Percentiles rank a stretch among this genome's conserved stretches.
Conservation (phyloP, 352 stramenopile genomes). For the Globisporangium lucens region DNA sequence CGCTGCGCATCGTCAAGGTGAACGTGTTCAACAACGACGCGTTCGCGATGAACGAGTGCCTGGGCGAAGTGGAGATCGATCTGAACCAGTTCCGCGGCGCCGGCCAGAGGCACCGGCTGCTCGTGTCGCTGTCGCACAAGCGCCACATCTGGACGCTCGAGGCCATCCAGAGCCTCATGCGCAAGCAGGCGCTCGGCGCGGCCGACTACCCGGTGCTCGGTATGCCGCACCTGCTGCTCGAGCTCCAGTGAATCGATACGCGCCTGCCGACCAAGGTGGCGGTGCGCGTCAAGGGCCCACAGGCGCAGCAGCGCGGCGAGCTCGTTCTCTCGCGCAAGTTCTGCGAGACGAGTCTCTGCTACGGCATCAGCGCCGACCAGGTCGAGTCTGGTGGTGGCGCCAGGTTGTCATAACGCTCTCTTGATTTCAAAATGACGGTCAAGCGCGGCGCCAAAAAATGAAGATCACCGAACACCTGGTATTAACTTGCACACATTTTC, state of each 20-base stretch:
- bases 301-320: conserved; percentile 12
- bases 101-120: conserved; percentile 28
- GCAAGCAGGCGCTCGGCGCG: conserved; percentile 37
- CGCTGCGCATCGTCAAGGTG: conserved; percentile 36
- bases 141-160: conserved; percentile 52
- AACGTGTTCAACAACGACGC: conserved; percentile 56
- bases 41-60: conserved; percentile 45
- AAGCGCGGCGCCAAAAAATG: no score
- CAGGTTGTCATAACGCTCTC: background rate
- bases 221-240: conserved; percentile 42
- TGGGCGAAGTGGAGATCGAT: conserved; percentile 52
- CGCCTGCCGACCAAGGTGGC: conserved; percentile 47
- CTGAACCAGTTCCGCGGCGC: conserved; percentile 32
- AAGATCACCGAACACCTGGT: no score
- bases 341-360: conserved; percentile 37
- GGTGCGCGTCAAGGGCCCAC: conserved; percentile 30
- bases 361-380: conserved; percentile 25
- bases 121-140: conserved; percentile 45
- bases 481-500: no score
- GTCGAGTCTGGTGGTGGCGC: conserved; percentile 13
- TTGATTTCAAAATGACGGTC: no score
- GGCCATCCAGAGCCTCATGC: conserved; percentile 40
- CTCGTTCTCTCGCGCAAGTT: conserved; percentile 36
- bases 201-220: conserved; percentile 41
- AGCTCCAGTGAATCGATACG: conserved; percentile 66